These are phyloP conservation scores for Biscutella laevigata DNA, from an alignment of 441 rosid genomes.

Conservation along the genomic window DNA sequence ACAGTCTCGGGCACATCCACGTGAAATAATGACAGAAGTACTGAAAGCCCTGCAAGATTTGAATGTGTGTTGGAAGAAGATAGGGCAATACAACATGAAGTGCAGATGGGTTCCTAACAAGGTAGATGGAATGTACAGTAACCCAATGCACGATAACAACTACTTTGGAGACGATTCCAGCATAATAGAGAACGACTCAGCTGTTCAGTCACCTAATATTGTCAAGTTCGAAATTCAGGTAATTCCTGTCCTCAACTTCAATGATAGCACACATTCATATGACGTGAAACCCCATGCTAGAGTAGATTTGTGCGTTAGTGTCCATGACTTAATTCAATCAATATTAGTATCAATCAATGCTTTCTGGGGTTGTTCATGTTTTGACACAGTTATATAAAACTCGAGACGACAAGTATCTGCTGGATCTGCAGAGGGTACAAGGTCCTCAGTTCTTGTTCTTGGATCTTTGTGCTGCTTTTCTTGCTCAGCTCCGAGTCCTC, in stretches of 20 bases:
- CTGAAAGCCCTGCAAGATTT: conserved; percentile 83
- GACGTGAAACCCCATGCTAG: not conserved
- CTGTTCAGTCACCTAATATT: conserved; percentile 46
- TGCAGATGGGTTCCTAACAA: conserved; percentile 81
- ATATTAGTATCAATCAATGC: not conserved
- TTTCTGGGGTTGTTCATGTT: not conserved
- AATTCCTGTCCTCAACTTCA: conserved; percentile 13
- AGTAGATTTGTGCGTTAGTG: not conserved
- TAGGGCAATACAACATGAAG: conserved; percentile 94
- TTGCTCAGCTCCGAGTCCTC: conserved; percentile 88
- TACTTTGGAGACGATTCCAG: conserved; percentile 68
- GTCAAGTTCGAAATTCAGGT: conserved; percentile 97
- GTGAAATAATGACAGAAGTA: conserved; percentile 95
- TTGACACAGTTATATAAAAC: conserved; percentile 51
- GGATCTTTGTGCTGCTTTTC: conserved; percentile 96
- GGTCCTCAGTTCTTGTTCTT: conserved; percentile 90
- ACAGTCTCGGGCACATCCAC: conserved; percentile 95
- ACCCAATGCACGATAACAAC: conserved; percentile 40
- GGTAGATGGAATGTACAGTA: conserved; percentile 52
- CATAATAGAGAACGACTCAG: conserved; percentile 49
- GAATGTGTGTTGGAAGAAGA: conserved; percentile 90
- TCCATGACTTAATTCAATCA: not conserved
- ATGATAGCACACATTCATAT: not conserved
- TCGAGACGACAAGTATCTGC: conserved; percentile 79
- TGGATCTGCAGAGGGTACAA: conserved; percentile 87